Base-by-base conservation (phyloP, 768 basidiomycete species). In the Calocybe gangraenosa region DNA sequence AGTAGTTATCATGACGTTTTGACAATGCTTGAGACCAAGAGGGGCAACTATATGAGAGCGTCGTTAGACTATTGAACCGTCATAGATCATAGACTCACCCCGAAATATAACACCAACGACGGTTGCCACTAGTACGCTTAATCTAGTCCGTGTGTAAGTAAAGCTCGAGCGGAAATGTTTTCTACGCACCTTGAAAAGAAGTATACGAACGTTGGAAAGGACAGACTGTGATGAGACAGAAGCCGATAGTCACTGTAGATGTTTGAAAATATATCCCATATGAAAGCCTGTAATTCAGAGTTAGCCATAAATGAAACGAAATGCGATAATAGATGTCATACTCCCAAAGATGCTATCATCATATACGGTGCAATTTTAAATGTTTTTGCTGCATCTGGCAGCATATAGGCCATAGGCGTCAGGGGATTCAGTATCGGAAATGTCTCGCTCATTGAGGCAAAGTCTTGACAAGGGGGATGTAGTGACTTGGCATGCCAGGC, bases 201-300 rank as follows among this genome's bases (percentile, higher is more conserved):
- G 43, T 68, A 69, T 0, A 56, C 32, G 13, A 57, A 23, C 6
- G 58, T 58, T 18, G 60, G 54, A 8, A 56, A 4, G 22, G 56
- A 23, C 21, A 58, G 32, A 28, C 45, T 25, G 42, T 40, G 23
- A 35, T 45, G 49, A 34, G 47, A 55, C 9, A 61, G n/a, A 7
- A 67, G 47, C 14, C 40, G 42, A 8, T 57, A 56, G 33, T 68
- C 65, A 2, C 58, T 52, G 23, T 52, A 49, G 7, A 65, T 28
- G 21, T 57, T 57, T 3, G 54, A 37, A 3, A 65, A 52, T 13
- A 65, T 54, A 43, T 68, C 66, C 66, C 66, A 69, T 34, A 60
- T 39, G 23, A 59, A 48, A 3, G 62, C 58, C 62, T 66, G 37
- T 3, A 14, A 7, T 8, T 9, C 62, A 61, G 1, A 66, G 45